Conservation (phyloP, 306 rosid genomes). For the Gillenia trifoliata region DNA sequence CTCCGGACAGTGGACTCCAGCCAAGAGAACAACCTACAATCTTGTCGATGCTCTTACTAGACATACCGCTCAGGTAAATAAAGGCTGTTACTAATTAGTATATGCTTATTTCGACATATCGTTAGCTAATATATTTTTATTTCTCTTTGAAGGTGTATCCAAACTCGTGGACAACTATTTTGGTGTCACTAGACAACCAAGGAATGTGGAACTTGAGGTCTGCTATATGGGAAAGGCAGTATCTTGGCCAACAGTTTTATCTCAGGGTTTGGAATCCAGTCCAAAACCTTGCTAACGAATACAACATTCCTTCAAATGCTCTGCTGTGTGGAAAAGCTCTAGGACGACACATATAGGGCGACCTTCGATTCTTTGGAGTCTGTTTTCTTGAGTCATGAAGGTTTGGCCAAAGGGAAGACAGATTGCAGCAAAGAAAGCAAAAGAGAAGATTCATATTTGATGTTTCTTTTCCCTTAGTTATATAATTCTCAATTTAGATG, state of each 20-base stretch:
- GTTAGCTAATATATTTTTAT: not conserved
- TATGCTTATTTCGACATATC: not conserved
- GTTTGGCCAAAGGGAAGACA: conserved; percentile 42
- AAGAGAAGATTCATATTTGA: not conserved
- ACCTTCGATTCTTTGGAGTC: not conserved
- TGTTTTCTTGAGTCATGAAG: conserved; percentile 42
- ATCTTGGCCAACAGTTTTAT: conserved; percentile 88
- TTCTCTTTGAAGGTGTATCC: conserved; percentile 69
- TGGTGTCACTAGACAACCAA: conserved; percentile 89
- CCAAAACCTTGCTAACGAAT: conserved; percentile 70
- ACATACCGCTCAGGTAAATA: conserved; percentile 83
- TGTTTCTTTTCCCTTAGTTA: not conserved
- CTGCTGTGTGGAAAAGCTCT: conserved; percentile 83
- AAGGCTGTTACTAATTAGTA: not conserved
- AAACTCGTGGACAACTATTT: conserved; percentile 75
- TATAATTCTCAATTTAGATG: conserved; percentile 2
- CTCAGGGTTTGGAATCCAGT: conserved; percentile 71
- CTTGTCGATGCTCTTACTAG: conserved; percentile 82
- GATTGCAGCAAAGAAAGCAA: not conserved
- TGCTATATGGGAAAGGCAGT: conserved; percentile 90
- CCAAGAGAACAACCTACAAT: conserved; percentile 59
- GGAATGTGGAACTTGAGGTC: conserved; percentile 99
- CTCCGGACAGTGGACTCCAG: conserved; percentile 64
- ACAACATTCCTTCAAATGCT: conserved; percentile 63
- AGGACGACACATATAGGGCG: conserved; percentile 40